Base-by-base conservation (phyloP, 345 rosid species). In the Rhizophora mangle region DNA sequence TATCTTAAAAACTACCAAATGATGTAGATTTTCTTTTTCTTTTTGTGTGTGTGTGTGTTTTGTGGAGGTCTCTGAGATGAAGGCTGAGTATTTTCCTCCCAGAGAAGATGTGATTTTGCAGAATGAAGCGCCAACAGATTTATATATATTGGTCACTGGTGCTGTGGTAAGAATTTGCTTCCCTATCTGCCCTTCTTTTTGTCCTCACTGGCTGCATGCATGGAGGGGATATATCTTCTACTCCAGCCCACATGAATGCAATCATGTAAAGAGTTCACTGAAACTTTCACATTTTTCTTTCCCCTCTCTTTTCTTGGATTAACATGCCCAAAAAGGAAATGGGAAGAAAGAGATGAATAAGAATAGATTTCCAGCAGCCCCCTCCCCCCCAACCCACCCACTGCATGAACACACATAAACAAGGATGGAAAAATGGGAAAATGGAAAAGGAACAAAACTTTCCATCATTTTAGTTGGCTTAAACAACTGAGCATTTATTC, bases 61-160 rank as follows among this genome's bases (percentile, higher is more conserved):
- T 54, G 21, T 73, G 60, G 68, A 87, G 98, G 96, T 93, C 58
- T 69, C 98, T 0, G 97, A 90, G 74, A 90, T 89, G 98, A 93
- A 89, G 59, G 89, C 96, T 1, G 98, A 93, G 81, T 93, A 93
- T 76, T 93, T 85, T 72, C 88, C 98, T 75, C 98, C 98, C 1
- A 89, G 80, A 82, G 98, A 93, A 84, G 96, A 93, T 69, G 90
- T 93, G 67, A 90, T 90, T 75, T 82, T 87, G 79, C 90, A 89
- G 78, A 93, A 93, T 68, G 96, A 93, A 84, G 94, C 94, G 22
- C 97, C 97, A 16, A 84, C 97, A 34, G 96, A 91, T 71, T 68
- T 93, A 75, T 93, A 93, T 72, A 82, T 93, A 55, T 69, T 91
- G 76, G 94, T 89, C 64, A 87, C 92, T 55, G 98, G 98, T 67